These are phyloP conservation scores for Leonotis leonurus DNA, from an alignment of 257 asterid genomes.

Conservation along the genomic window DNA sequence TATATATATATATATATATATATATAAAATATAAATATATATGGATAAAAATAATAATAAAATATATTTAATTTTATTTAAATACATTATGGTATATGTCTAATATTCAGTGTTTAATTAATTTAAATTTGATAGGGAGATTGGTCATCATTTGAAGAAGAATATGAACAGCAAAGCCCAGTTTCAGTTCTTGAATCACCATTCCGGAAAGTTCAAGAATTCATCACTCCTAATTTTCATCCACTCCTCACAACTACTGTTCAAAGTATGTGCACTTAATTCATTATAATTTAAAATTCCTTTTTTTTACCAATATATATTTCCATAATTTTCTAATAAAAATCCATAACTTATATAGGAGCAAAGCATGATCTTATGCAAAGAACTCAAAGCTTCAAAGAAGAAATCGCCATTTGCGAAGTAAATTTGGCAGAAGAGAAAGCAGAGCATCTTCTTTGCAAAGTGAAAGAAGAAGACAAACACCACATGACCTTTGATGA, in stretches of 20 bases:
- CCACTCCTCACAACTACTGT: conserved; percentile 13
- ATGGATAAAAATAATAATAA: not conserved
- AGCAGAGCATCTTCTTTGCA: conserved; percentile 29
- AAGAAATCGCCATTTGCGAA: not conserved
- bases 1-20: not conserved
- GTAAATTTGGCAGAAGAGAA: conserved; percentile 21
- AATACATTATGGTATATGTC: no score
- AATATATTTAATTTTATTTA: not conserved
- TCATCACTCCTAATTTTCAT: conserved; percentile 27
- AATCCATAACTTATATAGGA: conserved; percentile 10
- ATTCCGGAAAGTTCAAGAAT: conserved; percentile 38
- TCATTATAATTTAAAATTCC: not conserved
- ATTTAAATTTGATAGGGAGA: conserved; percentile 38
- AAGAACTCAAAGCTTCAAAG: conserved; percentile 11
- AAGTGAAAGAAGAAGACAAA: not conserved
- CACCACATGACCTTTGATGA: not conserved
- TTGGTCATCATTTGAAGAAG: conserved; percentile 28
- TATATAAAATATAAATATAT: no score
- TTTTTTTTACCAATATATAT: not conserved
- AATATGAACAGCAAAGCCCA: conserved; percentile 64
- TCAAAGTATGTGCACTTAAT: not conserved
- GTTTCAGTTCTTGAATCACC: conserved; percentile 75
- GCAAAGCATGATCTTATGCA: conserved; percentile 27
- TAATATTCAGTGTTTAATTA: not conserved
- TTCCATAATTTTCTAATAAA: not conserved